phyloP scores from a whole-genome alignment of 1,139 yeast species.

The Meyerozyma guilliermondii region DNA sequence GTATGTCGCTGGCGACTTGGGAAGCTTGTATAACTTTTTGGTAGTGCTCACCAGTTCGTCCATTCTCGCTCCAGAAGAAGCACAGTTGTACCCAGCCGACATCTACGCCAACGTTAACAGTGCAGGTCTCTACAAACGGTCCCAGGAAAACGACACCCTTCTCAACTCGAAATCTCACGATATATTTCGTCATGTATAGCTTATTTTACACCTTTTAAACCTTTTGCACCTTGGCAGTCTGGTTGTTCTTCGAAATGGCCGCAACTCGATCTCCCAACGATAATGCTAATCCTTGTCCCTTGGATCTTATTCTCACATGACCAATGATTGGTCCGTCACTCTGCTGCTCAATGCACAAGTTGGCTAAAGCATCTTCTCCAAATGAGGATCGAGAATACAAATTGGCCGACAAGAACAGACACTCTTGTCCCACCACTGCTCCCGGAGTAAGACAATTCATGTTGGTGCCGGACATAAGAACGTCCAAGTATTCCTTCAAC shows the following conservation, averaged over 20 bases:
- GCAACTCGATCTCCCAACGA: constrained; percentile 94
- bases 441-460: constrained; percentile 94
- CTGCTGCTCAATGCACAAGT: constrained; percentile 85
- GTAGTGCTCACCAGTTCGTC: background rate
- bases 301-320: constrained; percentile 93
- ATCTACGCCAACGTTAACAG: background rate
- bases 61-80: background rate
- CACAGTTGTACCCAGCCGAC: background rate
- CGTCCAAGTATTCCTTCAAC: constrained; percentile 75
- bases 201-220: background rate
- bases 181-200: background rate
- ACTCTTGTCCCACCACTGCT: constrained; percentile 78
- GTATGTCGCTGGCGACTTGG: background rate
- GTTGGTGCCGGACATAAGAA: constrained; percentile 77
- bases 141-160: background rate
- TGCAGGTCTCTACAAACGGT: constrained; percentile 1
- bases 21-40: background rate
- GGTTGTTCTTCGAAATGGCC: constrained; percentile 57
- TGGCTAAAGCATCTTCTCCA: constrained; percentile 97
- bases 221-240: constrained; percentile 14
- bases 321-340: constrained; percentile 78
- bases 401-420: constrained; percentile 92
- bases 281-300: constrained; percentile 96
- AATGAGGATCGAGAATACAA: constrained; percentile 89
- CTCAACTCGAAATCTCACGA: constrained; percentile 1